Evolutionary conservation across 2,329 filamentous ascomycete species (phyloP), one percentile per base, ranked within the genome.

Genomic region (Fusarium circinatum): DNA sequence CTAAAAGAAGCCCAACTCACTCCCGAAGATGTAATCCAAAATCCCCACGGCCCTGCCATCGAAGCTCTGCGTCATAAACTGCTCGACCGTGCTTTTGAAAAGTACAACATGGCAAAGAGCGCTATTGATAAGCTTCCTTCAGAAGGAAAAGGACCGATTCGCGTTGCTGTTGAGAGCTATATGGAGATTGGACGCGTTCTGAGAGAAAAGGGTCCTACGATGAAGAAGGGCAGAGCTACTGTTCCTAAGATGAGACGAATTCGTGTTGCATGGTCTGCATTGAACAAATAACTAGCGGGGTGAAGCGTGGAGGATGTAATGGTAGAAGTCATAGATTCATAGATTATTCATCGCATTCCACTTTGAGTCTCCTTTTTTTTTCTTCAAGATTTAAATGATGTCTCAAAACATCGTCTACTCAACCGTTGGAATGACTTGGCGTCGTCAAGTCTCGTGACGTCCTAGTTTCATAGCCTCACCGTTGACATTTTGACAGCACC

Each of bases 171-270:
- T 0, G 91, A 94, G 80, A 93, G 91, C 72, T 94, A 94, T 77
- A 92, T 94, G 89, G 91, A 93, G 79, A 94, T 94, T 78, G 92
- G 91, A 20, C 82, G 90, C 47, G 89, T 91, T n/a, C 77, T 93
- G 32, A 81, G 84, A 62, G 83, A 86, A 52, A 69, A 62, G 1
- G 67, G 68, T 0, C 85, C 84, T 67, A 74, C 79, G 36, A 80
- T 86, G 8, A 86, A 83, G 64, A 82, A 76, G 44, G 82, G 82
- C 11, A 80, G 78, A 56, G 84, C 85, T 7, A 87, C 84, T 14
- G 84, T 87, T 22, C 84, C 85, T 5, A 84, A 82, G 63, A 67
- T 78, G 51, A 81, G 84, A 76, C 84, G 90, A 68, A 76, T 91
- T 32, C 79, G 80, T 66, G 89, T 91, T 36, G 90, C 89, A 36